phyloP scores from a whole-genome alignment of 2,329 filamentous ascomycete genomes.

The Epichloe sp. region DNA sequence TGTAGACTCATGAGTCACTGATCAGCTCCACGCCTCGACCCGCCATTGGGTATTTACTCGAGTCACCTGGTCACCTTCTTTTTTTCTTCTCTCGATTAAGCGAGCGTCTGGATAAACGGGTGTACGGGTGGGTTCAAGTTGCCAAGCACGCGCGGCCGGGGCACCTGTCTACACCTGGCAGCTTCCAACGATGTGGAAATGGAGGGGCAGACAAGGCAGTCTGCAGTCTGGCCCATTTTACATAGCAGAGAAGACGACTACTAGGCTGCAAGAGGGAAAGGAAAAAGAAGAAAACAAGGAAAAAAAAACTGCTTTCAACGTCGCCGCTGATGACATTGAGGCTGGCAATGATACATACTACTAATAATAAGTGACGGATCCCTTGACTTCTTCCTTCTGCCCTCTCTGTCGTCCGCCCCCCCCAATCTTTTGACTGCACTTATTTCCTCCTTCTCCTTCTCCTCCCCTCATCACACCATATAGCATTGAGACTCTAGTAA shows the following conservation, averaged over 20 bases:
- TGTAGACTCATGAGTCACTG: neutral
- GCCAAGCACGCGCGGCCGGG: conserved; percentile 1
- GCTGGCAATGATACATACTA: too few species aligned
- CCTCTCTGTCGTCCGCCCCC: too few species aligned
- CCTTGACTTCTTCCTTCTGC: too few species aligned
- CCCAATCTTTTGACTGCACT: too few species aligned
- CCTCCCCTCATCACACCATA: neutral
- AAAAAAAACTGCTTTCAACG: neutral
- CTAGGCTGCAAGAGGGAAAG: neutral
- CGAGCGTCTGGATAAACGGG: neutral
- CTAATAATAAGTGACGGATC: too few species aligned
- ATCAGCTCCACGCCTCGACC: neutral
- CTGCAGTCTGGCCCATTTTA: too few species aligned
- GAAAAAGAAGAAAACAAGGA: neutral
- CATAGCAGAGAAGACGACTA: neutral
- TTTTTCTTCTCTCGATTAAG: neutral
- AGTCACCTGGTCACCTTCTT: conserved; percentile 2
- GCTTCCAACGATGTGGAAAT: neutral
- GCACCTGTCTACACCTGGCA: neutral
- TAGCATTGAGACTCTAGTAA: neutral
- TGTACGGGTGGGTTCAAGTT: neutral
- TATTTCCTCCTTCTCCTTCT: too few species aligned
- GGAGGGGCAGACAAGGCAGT: neutral
- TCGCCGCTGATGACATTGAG: neutral
- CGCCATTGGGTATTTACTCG: neutral